Evolutionary conservation across 2,329 filamentous ascomycete species (phyloP).

Genomic region (Dryadomyces quercivorus): DNA sequence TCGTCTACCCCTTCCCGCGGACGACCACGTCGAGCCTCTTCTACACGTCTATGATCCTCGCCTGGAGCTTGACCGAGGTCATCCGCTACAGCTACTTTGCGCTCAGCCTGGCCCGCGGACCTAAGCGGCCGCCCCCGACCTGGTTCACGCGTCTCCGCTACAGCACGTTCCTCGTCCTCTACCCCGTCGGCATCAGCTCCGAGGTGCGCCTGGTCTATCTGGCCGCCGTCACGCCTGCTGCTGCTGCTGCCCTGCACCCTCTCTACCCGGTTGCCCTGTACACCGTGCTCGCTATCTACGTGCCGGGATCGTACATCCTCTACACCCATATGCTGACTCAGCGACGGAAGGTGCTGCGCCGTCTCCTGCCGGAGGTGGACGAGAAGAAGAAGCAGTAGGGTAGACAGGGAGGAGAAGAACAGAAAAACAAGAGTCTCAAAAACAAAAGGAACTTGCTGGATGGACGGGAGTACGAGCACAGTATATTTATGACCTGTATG

Average conservation of each 20-base stretch:
- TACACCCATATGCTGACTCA: conserved; percentile 95
- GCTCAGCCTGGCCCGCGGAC: conserved; percentile 47
- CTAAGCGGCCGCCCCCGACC: conserved; percentile 14
- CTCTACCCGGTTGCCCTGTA: conserved; percentile 32
- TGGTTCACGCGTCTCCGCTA: conserved; percentile 73
- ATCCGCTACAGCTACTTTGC: conserved; percentile 90
- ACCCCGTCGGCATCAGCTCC: conserved; percentile 81
- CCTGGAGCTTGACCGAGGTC: conserved; percentile 86
- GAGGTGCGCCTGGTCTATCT: conserved; percentile 73
- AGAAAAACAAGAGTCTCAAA: too few relatives aligned
- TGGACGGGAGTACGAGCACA: too few relatives aligned
- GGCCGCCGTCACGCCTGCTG: conserved; percentile 47
- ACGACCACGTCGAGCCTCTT: conserved; percentile 43
- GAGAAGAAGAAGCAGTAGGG: not conserved
- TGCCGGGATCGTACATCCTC: conserved; percentile 59
- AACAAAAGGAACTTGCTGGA: too few relatives aligned
- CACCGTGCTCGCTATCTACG: conserved; percentile 13
- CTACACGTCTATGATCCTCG: conserved; percentile 69
- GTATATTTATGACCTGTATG: too few relatives aligned
- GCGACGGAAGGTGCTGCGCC: conserved; percentile 64
- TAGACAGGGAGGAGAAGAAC: not conserved
- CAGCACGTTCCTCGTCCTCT: conserved; percentile 87
- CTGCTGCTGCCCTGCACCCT: conserved; percentile 32
- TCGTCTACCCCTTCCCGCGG: conserved; percentile 62
- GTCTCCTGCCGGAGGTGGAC: conserved; percentile 33